Conservation (phyloP, 2,329 filamentous ascomycete genomes). For the Nothophoma quercina region DNA sequence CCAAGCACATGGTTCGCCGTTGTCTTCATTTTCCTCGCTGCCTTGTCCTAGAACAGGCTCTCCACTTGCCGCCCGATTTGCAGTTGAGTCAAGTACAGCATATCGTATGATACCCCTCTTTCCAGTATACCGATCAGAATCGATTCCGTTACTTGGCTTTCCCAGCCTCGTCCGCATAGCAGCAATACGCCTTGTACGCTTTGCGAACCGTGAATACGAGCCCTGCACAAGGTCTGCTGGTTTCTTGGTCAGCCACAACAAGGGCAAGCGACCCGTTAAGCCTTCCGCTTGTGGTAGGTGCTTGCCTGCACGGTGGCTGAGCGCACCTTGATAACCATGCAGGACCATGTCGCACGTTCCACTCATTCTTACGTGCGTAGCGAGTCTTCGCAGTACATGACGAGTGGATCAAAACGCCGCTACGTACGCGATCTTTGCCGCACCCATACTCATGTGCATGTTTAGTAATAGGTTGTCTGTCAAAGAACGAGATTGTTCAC, state of each 20-base stretch:
- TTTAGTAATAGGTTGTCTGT: no score
- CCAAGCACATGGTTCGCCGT: background rate
- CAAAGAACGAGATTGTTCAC: background rate
- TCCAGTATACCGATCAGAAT: slow-evolving; percentile 8
- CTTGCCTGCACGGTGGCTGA: slow-evolving; percentile 2
- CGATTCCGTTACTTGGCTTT: background rate
- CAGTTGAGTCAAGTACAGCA: background rate
- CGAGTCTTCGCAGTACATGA: background rate
- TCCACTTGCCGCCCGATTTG: slow-evolving; percentile 1
- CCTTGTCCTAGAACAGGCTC: slow-evolving; percentile 1
- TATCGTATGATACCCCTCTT: slow-evolving; percentile 18
- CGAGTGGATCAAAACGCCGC: background rate
- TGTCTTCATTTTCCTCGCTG: background rate
- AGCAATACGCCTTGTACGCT: background rate
- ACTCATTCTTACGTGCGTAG: background rate
- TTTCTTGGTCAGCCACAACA: slow-evolving; percentile 2
- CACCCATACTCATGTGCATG: no score
- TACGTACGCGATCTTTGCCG: background rate
- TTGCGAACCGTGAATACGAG: slow-evolving; percentile 5
- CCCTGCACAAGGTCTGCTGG: background rate
- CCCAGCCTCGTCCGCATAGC: background rate
- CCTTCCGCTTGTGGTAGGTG: background rate
- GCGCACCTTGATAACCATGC: background rate
- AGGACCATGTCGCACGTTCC: background rate
- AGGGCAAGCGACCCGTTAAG: slow-evolving; percentile 3